Evolutionary conservation across 371 early-diverging fungal species (phyloP), one percentile per base, ranked within the genome.

Genomic region (Mortierella sp.): DNA sequence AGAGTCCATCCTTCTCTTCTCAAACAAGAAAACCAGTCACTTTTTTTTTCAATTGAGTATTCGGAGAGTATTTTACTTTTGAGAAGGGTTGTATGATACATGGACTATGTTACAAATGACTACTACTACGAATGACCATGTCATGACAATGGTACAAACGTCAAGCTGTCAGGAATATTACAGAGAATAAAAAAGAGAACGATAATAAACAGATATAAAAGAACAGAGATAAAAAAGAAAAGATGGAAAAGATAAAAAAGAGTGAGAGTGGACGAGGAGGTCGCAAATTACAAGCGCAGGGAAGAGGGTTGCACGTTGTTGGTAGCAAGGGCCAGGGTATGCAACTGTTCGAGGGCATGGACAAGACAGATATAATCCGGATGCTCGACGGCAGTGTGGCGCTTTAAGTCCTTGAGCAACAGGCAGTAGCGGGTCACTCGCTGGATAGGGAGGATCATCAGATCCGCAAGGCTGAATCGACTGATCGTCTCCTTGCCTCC

Each of bases 391-490:
- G 91, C 90, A 19, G 95, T 96, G 63, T 91, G 91, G 73, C 93
- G 93, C 74, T 90, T 88, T 31, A 95, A 81, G 80, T 94, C 95
- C 88, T 93, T 92, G 65, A 95, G 82, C 79, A 95, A 77, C 71
- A 95, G 87, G 65, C 91, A 90, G 88, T 95, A 95, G 58, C 95
- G 80, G 0, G 93, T 92, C 47, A 93, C 91, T 10, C 95, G 89
- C 84, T 95, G 95, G 54, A 95, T 92, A 0, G 95, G 95, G 42
- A 94, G 83, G 83, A 95, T 94, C 81, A 95, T 63, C 65, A 93
- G 84, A 70, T 96, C 94, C 0, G 86, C 82, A 2, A 86, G 73
- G 60, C 82, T 86, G 82, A 86, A 86, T 28, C 86, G 86, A 26
- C 86, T 71, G 16, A 82, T 82, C 31, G 78, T 80, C 76, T 86